phyloP scores from a whole-genome alignment of 805 yeast species.

The Maudiozyma barnettii region DNA sequence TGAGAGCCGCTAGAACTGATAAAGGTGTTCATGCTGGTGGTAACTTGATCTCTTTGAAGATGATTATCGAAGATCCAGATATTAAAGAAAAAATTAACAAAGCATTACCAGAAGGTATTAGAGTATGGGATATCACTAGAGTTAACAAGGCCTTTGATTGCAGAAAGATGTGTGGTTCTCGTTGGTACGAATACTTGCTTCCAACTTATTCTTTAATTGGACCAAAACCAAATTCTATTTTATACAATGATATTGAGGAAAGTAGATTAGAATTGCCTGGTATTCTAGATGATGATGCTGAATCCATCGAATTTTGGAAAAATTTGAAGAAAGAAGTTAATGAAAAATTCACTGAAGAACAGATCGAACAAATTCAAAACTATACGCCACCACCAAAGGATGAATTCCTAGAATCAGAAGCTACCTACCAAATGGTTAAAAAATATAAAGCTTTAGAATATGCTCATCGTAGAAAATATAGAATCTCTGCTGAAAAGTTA shows the following conservation, averaged over 20 bases:
- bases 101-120: constrained; percentile 70
- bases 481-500: constrained; percentile 56
- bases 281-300: constrained; percentile 50
- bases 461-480: constrained; percentile 53
- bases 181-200: constrained; percentile 86
- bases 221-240: constrained; percentile 68
- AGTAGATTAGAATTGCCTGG: constrained; percentile 50
- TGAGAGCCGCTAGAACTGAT: constrained; percentile 83
- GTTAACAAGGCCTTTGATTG: constrained; percentile 89
- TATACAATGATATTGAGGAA: constrained; percentile 49
- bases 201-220: constrained; percentile 88
- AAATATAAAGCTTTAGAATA: constrained; percentile 56
- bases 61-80: constrained; percentile 52
- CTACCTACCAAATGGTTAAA: constrained; percentile 33
- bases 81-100: constrained; percentile 65
- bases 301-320: constrained; percentile 68
- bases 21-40: constrained; percentile 98
- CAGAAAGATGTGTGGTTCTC: constrained; percentile 89
- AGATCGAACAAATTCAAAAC: constrained; percentile 17
- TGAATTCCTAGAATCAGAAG: constrained; percentile 34
- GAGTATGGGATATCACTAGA: constrained; percentile 89
- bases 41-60: constrained; percentile 72
- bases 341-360: constrained; percentile 26
- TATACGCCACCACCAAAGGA: constrained; percentile 31
- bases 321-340: constrained; percentile 28